phyloP scores from a whole-genome alignment of 495 filamentous ascomycete genomes.

The Xylaria cubensis region DNA sequence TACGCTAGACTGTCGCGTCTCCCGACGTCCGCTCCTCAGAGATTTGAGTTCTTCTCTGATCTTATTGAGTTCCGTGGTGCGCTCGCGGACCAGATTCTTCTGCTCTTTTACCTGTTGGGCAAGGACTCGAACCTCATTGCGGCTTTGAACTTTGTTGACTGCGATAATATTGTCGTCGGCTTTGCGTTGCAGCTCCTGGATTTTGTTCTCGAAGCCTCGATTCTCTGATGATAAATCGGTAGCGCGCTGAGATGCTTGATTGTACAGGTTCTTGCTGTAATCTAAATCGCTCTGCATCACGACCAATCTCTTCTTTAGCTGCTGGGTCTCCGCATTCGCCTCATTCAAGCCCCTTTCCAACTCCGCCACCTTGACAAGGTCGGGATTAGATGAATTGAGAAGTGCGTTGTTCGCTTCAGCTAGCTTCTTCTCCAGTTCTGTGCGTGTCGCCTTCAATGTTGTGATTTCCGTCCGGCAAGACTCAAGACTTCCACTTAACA shows the following conservation, averaged over 20 bases:
- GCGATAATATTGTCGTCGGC: conserved; percentile 58
- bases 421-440: conserved; percentile 56
- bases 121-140: conserved; percentile 42
- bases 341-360: conserved; percentile 47
- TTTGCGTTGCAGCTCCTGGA: conserved; percentile 56
- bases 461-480: conserved; percentile 50
- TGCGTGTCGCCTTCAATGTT: conserved; percentile 58
- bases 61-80: conserved; percentile 64
- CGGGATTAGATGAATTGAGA: conserved; percentile 54
- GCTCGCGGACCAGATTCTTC: conserved; percentile 60
- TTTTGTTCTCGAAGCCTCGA: conserved; percentile 52
- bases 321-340: conserved; percentile 41
- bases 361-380: conserved; percentile 54
- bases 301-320: conserved; percentile 55
- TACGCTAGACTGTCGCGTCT: conserved; percentile 55
- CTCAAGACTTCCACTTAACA: conserved; percentile 41
- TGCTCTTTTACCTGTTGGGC: conserved; percentile 55
- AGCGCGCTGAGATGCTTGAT: conserved; percentile 63
- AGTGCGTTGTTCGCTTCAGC: conserved; percentile 55
- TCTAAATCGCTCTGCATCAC: conserved; percentile 55
- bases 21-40: conserved; percentile 58
- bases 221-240: conserved; percentile 59
- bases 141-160: conserved; percentile 59
- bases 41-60: conserved; percentile 44
- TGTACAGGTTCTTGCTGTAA: conserved; percentile 68